Percentiles rank a stretch among this genome's conserved stretches.
Conservation (phyloP, 495 filamentous ascomycete species). For the Aspergillus sparsus region DNA sequence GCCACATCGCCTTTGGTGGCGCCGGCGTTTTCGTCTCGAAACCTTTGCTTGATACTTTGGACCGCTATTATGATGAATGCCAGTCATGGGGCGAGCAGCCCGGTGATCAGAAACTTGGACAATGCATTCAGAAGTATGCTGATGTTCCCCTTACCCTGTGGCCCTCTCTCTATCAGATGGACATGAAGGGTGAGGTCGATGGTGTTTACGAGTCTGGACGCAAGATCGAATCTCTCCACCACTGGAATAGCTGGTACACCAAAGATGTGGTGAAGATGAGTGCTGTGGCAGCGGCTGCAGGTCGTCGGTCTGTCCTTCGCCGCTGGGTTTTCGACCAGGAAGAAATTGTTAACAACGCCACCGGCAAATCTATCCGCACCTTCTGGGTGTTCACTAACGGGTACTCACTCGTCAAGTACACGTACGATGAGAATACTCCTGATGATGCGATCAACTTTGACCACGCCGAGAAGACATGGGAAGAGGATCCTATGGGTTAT, state of each 20-base stretch:
- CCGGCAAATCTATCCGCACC: slow-evolving; percentile 42
- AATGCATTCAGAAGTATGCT: slow-evolving; percentile 61
- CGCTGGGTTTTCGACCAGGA: slow-evolving; percentile 61
- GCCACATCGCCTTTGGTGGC: slow-evolving; percentile 68
- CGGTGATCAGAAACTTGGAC: slow-evolving; percentile 62
- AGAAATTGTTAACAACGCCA: slow-evolving; percentile 42
- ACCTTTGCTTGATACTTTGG: slow-evolving; percentile 57
- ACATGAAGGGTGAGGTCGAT: slow-evolving; percentile 59
- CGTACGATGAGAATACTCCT: slow-evolving; percentile 43
- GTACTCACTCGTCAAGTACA: slow-evolving; percentile 60
- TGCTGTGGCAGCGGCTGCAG: slow-evolving; percentile 54
- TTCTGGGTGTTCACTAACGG: slow-evolving; percentile 63
- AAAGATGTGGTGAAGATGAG: slow-evolving; percentile 62
- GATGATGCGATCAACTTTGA: slow-evolving; percentile 55
- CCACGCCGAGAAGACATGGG: slow-evolving; percentile 63
- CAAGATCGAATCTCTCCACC: slow-evolving; percentile 60
- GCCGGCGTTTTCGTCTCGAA: slow-evolving; percentile 67
- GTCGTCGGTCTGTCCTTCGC: slow-evolving; percentile 61
- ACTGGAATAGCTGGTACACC: slow-evolving; percentile 61
- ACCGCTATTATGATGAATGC: slow-evolving; percentile 56
- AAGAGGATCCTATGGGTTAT: slow-evolving; percentile 50
- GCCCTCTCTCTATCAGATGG: slow-evolving; percentile 63
- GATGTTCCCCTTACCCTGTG: slow-evolving; percentile 58
- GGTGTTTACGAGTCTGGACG: slow-evolving; percentile 65
- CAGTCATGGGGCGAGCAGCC: slow-evolving; percentile 50